A percentile compares a stretch with the other conserved stretches of the same genome.
Conservation (phyloP, 345 rosid species). For the Combretum micranthum region DNA sequence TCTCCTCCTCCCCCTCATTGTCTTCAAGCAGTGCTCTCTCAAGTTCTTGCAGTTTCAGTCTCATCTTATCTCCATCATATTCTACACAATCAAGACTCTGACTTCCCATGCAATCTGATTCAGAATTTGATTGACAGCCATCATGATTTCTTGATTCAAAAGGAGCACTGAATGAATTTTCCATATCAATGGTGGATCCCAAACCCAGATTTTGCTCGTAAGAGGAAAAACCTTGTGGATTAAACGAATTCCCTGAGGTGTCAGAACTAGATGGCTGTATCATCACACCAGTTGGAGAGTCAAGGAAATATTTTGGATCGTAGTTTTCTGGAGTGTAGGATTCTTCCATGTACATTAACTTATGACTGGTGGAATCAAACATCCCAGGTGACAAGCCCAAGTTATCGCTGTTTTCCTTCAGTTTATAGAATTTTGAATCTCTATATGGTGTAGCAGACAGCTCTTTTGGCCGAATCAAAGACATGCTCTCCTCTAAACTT, state of each 20-base stretch:
- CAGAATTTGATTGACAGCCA: slow-evolving; percentile 29
- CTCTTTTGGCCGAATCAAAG: slow-evolving; percentile 60
- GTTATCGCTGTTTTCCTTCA: slow-evolving; percentile 34
- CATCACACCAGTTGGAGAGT: slow-evolving; percentile 60
- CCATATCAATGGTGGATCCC: slow-evolving; percentile 34
- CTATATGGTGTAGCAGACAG: slow-evolving; percentile 41
- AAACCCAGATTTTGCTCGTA: slow-evolving; percentile 38
- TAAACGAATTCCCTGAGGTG: slow-evolving; percentile 46
- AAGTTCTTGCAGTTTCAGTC: slow-evolving; percentile 74
- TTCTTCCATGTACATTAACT: slow-evolving; percentile 41
- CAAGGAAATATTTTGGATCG: slow-evolving; percentile 67
- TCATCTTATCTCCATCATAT: slow-evolving; percentile 50
- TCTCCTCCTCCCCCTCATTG: slow-evolving; percentile 32
- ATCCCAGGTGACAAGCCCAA: slow-evolving; percentile 37
- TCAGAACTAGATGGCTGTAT: slow-evolving; percentile 45
- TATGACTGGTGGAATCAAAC: slow-evolving; percentile 45
- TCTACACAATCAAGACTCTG: slow-evolving; percentile 44
- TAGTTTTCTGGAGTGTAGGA: slow-evolving; percentile 62
- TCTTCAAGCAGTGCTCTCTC: slow-evolving; percentile 80
- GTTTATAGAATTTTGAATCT: slow-evolving; percentile 47
- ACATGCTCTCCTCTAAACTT: slow-evolving; percentile 27
- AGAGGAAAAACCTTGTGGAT: slow-evolving; percentile 30
- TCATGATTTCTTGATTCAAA: slow-evolving; percentile 15
- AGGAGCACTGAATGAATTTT: slow-evolving; percentile 29
- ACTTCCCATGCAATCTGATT: slow-evolving; percentile 33